Evolutionary conservation across 2,329 filamentous ascomycete genomes (phyloP).

Genomic region (Mollisia scopiformis): DNA sequence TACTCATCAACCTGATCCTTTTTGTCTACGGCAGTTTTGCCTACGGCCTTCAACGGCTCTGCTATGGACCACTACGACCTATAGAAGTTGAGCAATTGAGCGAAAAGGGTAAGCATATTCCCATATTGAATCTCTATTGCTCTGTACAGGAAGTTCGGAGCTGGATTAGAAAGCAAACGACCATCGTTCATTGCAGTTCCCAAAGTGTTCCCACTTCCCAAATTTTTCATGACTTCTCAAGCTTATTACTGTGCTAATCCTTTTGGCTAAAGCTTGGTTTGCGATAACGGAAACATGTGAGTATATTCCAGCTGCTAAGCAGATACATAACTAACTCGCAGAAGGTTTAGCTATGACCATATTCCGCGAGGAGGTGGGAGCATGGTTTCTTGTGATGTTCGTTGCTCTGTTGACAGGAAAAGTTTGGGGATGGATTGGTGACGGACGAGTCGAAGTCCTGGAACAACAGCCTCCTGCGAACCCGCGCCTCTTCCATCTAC

Average conservation of each 20-base stretch:
- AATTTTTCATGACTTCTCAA: too few relatives aligned
- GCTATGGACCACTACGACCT: constrained; percentile 87
- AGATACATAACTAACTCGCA: too few relatives aligned
- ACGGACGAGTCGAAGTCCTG: constrained; percentile 89
- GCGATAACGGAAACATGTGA: constrained; percentile 96
- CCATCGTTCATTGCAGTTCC: too few relatives aligned
- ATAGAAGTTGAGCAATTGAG: constrained; percentile 97
- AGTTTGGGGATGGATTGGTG: constrained; percentile 96
- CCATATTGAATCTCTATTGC: too few relatives aligned
- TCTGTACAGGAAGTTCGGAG: too few relatives aligned
- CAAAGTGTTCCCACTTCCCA: too few relatives aligned
- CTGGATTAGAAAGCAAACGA: too few relatives aligned
- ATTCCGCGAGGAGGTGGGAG: constrained; percentile 91
- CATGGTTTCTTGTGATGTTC: constrained; percentile 97
- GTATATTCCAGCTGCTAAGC: too few relatives aligned
- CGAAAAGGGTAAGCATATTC: too few relatives aligned
- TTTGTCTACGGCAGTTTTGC: constrained; percentile 80
- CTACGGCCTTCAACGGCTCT: constrained; percentile 84
- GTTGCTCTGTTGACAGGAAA: constrained; percentile 89
- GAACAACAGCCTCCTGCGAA: constrained; percentile 95
- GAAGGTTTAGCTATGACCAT: constrained; percentile 98
- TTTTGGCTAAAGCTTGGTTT: too few relatives aligned
- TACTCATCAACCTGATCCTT: constrained; percentile 88
- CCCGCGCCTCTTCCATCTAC: constrained; percentile 82
- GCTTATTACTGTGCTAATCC: too few relatives aligned